Base-by-base conservation (phyloP, 306 rosid species). In the Astragalus membranaceus region DNA sequence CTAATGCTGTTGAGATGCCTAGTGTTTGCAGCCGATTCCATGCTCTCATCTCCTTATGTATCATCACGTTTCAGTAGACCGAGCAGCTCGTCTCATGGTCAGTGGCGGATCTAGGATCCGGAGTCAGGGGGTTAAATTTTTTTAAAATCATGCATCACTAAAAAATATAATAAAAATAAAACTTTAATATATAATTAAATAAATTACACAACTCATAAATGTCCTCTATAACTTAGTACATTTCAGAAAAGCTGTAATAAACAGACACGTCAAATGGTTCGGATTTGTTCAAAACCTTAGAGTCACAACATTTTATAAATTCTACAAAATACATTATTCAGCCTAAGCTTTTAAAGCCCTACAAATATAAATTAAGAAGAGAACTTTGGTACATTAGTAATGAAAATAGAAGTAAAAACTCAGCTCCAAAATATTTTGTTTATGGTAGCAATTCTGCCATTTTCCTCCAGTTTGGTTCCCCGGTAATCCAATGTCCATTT, bases 401-500 rank as follows among this genome's bases (percentile, higher is more conserved):
- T 6, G 42, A 41, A 79, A 12, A 44, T 14, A 8, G 7, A 57
- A 56, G 75, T 51, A 63, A 57, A 57, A 60, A 53, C 75, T 92
- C 89, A 91, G 65, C 79, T 68, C 99, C 99, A 94, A 73, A 74
- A 79, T 57, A 74, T 64, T 73, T 64, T 80, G 73, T 87, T 77
- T 86, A 83, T 91, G 26, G 85, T 76, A 3, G 91, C 79, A 71
- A 91, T 56, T 59, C 62, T 70, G 48, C 76, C 85, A 63, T 56
- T 76, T 80, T 58, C 81, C 69, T 81, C 84, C 50, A 61, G 70
- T 69, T 76, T 75, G 69, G 81, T 80, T 76, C 83, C 89, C 58
- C 83, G 43, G 65, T 84, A 89, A 80, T 94, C 97, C 49, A 94
- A 78, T 69, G 97, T 85, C 99, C 99, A 94, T 72, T 94, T 94